Base-by-base conservation (phyloP, 805 yeast species). In the Lipomyces japonicus region DNA sequence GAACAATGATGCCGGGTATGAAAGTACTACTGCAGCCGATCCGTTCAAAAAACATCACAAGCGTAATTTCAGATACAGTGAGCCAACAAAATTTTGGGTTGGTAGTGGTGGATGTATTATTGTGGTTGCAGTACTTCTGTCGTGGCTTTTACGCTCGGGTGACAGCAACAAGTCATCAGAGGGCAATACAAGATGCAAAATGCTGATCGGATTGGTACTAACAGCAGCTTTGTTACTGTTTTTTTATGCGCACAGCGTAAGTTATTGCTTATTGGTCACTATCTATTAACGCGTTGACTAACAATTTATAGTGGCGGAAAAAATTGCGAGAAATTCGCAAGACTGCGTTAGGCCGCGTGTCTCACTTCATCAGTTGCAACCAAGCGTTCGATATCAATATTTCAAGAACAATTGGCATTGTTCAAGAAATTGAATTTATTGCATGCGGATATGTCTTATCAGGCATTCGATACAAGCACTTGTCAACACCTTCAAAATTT, bases 81-180 rank as follows among this genome's bases (percentile, higher is more conserved):
- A 34, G n/a, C 10, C 31, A 7, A 18, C 45, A 9, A 48, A 54
- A 34, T 59, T 58, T 44, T 63, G 66, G 63, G 64, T 56, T 0
- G 66, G 71, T 12, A 68, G 69, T 14, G 70, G 71, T 16, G 71
- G 71, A 16, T 63, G 66, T 35, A 50, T 69, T 10, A 59, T 68
- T 14, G 67, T 65, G 1, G 56, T 69, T 5, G 65, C 64, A 4
- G 61, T 64, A 24, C 54, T 69, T 23, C 51, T 70, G 6, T 54
- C 66, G 6, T 66, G 68, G 66, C 34, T 41, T 22, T 9, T 57
- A 12, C 37, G 49, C 12, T 41, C 44, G 4, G 48, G 37, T 9
- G 46, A 42, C 21, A 28, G 38, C 14, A 54, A 39, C 12, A 26
- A 22, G 16, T n/a, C 40, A 16, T 18, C 35, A 14, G 23, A 19